These are phyloP conservation scores for Trametes meyenii DNA, from an alignment of 768 basidiomycete genomes.

Conservation along the genomic window DNA sequence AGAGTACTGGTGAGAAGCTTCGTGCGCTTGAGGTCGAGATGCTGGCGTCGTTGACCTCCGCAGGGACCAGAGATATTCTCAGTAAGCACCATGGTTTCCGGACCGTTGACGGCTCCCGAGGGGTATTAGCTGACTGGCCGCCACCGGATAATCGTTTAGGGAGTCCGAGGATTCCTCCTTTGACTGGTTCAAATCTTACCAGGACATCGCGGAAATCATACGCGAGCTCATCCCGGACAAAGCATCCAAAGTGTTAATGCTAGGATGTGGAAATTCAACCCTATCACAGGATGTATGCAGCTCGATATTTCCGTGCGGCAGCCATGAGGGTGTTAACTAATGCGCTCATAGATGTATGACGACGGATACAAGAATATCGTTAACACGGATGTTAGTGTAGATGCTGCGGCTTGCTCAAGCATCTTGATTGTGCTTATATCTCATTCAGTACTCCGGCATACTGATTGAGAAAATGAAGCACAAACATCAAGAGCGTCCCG, in stretches of 20 bases:
- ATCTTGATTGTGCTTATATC: background rate
- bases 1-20: slow-evolving; percentile 61
- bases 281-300: slow-evolving; percentile 71
- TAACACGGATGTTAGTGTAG: slow-evolving; percentile 69
- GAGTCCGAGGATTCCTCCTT: slow-evolving; percentile 62
- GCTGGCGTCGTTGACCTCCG: background rate
- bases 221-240: slow-evolving; percentile 65
- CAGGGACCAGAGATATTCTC: slow-evolving; percentile 73
- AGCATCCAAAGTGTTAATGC: slow-evolving; percentile 66
- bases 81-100: slow-evolving; percentile 43
- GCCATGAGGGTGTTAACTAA: background rate
- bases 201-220: slow-evolving; percentile 65
- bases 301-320: background rate
- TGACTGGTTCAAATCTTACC: slow-evolving; percentile 89
- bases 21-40: background rate
- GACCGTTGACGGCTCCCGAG: background rate
- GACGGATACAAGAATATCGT: slow-evolving; percentile 82
- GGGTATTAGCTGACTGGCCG: background rate
- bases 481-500: slow-evolving; percentile 56
- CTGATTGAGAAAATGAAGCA: slow-evolving; percentile 74
- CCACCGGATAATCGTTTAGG: slow-evolving; percentile 39
- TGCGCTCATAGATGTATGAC: slow-evolving; percentile 70
- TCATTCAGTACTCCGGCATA: slow-evolving; percentile 67
- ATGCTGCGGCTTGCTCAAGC: background rate
- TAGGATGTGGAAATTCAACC: slow-evolving; percentile 84